Base-by-base conservation (phyloP, 805 yeast genomes). In the Debaryomyces prosopidis region DNA sequence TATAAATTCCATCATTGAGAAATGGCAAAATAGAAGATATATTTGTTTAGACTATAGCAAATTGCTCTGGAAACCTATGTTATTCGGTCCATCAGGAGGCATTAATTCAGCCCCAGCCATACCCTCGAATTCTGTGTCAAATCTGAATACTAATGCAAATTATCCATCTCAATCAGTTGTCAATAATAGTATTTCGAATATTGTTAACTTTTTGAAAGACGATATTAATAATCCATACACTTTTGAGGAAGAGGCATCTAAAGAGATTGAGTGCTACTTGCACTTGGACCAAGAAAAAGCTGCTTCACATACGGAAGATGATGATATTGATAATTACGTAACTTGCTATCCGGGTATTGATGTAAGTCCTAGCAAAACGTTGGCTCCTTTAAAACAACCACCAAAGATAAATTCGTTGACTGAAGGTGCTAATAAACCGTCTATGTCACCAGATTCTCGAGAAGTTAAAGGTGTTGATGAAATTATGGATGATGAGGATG, bases 1-100 rank as follows among this genome's bases (percentile, higher is more conserved):
- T 10, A 69, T 88, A 4, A 63, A 75, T 20, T 44, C 52, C 11
- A 68, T 75, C 0, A 70, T 84, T 3, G 42, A 42, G 0, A 66
- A 70, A 19, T 84, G 88, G 86, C 75, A 77, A 43, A 42, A 61
- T 3, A 87, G 85, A 53, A 65, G 67, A 0, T 81, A 83, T 48
- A 73, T 74, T 12, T 60, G 59, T 27, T 53, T 89, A n/a, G 72
- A 82, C 36, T 76, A 81, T 3, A 66, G 69, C 0, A 72, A 74
- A 35, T 66, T 89, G 11, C 50, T 89, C 11, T 89, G 96, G 96
- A 87, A 85, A 54, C 90, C 91, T 1, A 76, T 87, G 65, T 76
- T 87, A n/a, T 77, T 82, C 55, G 96, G 96, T 0, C 92, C 94
- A 0, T 84, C 91, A 0, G 89, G 94, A 17, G 96, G 96, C 11